A percentile compares a stretch with the other conserved stretches of the same genome.
Conservation (phyloP, 2,329 filamentous ascomycete genomes). For the Sarocladiaceae sp. region DNA sequence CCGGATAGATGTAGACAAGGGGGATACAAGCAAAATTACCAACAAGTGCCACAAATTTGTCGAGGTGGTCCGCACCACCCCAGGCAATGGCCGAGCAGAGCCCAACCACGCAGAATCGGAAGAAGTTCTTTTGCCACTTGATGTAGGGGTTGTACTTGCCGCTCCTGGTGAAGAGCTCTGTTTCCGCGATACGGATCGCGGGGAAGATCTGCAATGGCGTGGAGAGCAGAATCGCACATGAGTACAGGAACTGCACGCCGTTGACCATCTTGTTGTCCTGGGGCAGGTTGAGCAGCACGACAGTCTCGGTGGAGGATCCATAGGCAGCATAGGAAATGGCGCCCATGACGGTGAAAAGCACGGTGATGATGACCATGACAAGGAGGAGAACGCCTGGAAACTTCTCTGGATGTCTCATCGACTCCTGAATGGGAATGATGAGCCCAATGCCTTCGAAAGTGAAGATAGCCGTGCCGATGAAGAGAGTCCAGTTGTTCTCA, state of each 20-base stretch:
- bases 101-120: conserved; percentile 88
- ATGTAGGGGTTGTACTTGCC: conserved; percentile 98
- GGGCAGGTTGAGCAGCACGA: conserved; percentile 92
- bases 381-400: conserved; percentile 84
- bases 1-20: conserved; percentile 94
- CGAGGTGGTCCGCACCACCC: conserved; percentile 86
- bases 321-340: conserved; percentile 95
- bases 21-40: conserved; percentile 98
- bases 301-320: conserved; percentile 91
- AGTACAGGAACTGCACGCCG: conserved; percentile 93
- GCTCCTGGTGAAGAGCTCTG: conserved; percentile 86
- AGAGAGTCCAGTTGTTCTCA: conserved; percentile 86
- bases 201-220: conserved; percentile 97
- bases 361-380: conserved; percentile 93
- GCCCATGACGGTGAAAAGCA: conserved; percentile 86
- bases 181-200: conserved; percentile 93
- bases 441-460: conserved; percentile 97
- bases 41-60: conserved; percentile 95
- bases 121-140: conserved; percentile 99
- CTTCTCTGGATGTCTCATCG: conserved; percentile 86
- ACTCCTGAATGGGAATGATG: conserved; percentile 96
- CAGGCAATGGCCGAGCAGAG: conserved; percentile 85
- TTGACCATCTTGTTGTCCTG: conserved; percentile 96
- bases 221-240: conserved; percentile 91
- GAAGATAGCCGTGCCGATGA: conserved; percentile 98